Conservation (phyloP, 148 eudicot genomes). For the Rhododendron ferrugineum region DNA sequence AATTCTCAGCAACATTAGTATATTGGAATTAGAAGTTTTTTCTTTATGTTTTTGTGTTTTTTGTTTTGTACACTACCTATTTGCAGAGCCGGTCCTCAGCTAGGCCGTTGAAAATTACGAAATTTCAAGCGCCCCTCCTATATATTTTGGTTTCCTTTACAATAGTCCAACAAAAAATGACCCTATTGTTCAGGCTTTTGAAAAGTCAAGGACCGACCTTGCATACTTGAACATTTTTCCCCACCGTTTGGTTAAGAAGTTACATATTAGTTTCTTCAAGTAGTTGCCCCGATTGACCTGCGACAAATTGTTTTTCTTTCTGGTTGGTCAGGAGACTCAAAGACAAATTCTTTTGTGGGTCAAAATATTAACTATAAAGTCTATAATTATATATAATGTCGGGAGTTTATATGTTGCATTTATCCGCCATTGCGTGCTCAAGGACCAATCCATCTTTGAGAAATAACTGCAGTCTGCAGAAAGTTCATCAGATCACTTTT, state of each 20-base stretch:
- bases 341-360: too few species aligned
- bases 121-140: background rate
- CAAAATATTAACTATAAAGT: too few species aligned
- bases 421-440: background rate
- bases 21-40: background rate
- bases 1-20: background rate
- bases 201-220: too few species aligned
- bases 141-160: background rate
- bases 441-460: background rate
- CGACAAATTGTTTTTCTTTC: background rate
- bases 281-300: background rate
- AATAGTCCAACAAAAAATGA: background rate
- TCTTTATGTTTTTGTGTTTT: background rate
- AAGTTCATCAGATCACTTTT: background rate
- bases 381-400: too few species aligned
- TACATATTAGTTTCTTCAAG: background rate
- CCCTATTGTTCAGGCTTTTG: too few species aligned
- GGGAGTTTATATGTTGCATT: too few species aligned
- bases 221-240: background rate
- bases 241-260: background rate
- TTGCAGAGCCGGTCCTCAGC: background rate
- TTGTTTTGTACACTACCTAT: background rate
- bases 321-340: background rate
- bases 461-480: background rate
- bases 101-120: background rate